Evolutionary conservation across 306 rosid species (phyloP), one percentile per base, ranked within the genome.

Genomic region (Prunus campanulata): DNA sequence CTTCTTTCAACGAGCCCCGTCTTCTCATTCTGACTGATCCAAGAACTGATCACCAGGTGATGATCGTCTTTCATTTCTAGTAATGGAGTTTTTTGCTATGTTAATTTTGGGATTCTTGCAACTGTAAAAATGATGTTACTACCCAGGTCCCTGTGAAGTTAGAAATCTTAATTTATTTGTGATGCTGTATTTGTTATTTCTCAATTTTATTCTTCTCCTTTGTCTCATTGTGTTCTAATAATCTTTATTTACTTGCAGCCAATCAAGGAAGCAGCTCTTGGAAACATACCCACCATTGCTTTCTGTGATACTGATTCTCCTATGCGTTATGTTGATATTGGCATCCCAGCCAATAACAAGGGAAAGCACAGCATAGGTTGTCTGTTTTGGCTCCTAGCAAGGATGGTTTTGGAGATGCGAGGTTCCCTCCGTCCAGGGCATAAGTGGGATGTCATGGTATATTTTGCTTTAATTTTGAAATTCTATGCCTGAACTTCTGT

Each of bases 331-430:
- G 98, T 94, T 47, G 98, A 92, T 68, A 94, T 94, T 78, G 97
- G 96, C 13, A 94, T 94, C 73, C 97, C 97, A n/a, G 96, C 98
- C 56, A 94, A 92, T 60, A 94, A 92, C 79, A 94, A 94, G 86
- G 98, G 98, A 0, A 94, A 92, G 35, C 97, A 94, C 55, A 90
- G 94, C 81, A 91, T 94, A 1, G 97, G 98, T 10, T 94, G 98
- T 78, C 98, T 94, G 42, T 91, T 91, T 55, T 91, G 98, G 98
- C 81, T 94, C 42, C 81, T 91, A 48, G 97, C 97, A 13, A 87
- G 97, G 80, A 94, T 94, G 98, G 97, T 94, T 50, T 74, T 94
- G 83, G 91, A 91, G 75, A 94, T 94, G 97, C 88, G 97, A 9
- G 93, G 93, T 20, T 84, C 90, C 20, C 87, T 91, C 30, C 90